Conservation (phyloP, 306 rosid species). For the Aeschynomene evenia region DNA sequence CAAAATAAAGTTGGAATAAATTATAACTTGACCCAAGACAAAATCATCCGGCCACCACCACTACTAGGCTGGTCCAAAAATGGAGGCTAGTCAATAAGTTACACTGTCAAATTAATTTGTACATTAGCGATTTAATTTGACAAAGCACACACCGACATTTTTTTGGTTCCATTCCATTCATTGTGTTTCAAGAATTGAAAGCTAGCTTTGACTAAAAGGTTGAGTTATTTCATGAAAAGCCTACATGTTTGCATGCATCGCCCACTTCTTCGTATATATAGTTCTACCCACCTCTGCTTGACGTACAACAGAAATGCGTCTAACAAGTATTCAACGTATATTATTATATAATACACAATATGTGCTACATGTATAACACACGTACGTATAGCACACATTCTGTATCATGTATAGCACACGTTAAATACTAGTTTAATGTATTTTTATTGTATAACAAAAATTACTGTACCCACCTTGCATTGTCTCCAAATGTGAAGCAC, state of each 20-base stretch:
- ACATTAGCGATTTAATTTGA: too few species aligned
- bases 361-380: too few species aligned
- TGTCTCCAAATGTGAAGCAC: conserved; percentile 6
- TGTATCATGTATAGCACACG: too few species aligned
- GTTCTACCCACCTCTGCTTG: neutral
- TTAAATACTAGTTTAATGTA: too few species aligned
- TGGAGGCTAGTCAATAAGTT: too few species aligned
- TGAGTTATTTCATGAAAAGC: neutral
- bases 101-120: neutral
- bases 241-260: neutral
- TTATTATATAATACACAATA: too few species aligned
- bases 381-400: too few species aligned
- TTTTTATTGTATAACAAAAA: too few species aligned
- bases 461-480: too few species aligned
- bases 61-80: neutral
- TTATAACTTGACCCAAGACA: conserved; percentile 3
- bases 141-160: neutral
- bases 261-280: neutral
- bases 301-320: too few species aligned
- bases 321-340: too few species aligned
- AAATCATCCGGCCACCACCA: neutral
- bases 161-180: neutral
- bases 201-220: neutral
- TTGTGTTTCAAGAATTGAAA: neutral
- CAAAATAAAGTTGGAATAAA: neutral